These are phyloP conservation scores for Arabis alpina DNA, from an alignment of 345 rosid genomes.

Conservation along the genomic window DNA sequence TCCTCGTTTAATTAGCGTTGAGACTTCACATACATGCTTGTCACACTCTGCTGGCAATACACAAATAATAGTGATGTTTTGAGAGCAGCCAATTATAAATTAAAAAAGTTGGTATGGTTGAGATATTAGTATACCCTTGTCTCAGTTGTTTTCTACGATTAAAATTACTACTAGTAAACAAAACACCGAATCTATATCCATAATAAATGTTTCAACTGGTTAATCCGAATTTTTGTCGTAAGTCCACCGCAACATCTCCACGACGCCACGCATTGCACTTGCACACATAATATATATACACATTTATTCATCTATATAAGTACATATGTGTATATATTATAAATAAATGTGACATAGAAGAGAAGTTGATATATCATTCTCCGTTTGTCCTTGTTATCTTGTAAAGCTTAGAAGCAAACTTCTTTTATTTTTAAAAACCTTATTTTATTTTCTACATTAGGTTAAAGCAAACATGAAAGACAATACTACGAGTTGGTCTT, in stretches of 20 bases:
- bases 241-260: constrained; percentile 25
- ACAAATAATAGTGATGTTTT: background rate
- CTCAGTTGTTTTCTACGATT: constrained; percentile 5
- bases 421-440: background rate
- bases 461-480: constrained; percentile 33
- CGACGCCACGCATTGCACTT: constrained; percentile 8
- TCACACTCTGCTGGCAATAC: constrained; percentile 8
- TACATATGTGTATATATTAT: constrained; percentile 10
- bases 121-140: background rate
- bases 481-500: constrained; percentile 28
- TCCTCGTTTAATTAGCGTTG: background rate
- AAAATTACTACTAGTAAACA: too few relatives aligned
- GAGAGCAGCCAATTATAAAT: background rate
- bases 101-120: background rate
- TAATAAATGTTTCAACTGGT: background rate
- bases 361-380: background rate
- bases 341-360: constrained; percentile 19
- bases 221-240: constrained; percentile 1
- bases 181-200: background rate
- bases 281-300: background rate
- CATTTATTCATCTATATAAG: background rate
- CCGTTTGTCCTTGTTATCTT: constrained; percentile 18
- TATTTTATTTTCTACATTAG: constrained; percentile 4
- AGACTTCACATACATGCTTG: constrained; percentile 7
- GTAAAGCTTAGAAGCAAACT: constrained; percentile 16